These are phyloP conservation scores for Prinsepia uniflora DNA, from an alignment of 306 rosid species.

Conservation along the genomic window DNA sequence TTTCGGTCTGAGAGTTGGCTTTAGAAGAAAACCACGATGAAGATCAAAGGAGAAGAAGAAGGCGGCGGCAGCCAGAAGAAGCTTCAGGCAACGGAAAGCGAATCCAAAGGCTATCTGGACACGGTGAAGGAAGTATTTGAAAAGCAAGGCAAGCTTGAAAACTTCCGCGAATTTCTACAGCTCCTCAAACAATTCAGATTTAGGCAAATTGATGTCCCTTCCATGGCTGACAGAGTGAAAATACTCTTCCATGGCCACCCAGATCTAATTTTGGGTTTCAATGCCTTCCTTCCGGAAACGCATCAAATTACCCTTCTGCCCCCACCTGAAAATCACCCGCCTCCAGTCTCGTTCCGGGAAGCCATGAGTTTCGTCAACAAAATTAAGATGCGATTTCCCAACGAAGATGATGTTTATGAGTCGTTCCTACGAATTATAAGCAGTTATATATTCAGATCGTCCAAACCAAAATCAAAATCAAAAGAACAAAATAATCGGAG, in stretches of 20 bases:
- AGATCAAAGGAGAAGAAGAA: neutral
- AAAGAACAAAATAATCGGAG: constrained; percentile 20
- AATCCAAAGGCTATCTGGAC: neutral
- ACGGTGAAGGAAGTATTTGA: neutral
- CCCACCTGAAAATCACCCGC: neutral
- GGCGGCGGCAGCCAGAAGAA: neutral
- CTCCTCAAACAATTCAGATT: neutral
- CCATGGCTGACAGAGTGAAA: neutral
- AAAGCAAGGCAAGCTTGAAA: neutral
- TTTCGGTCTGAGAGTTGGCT: neutral
- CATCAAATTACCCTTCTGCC: neutral
- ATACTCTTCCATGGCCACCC: neutral
- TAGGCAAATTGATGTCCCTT: neutral
- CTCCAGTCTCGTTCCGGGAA: constrained; percentile 39
- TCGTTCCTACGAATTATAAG: constrained; percentile 75
- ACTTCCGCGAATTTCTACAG: neutral
- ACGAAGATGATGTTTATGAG: constrained; percentile 69
- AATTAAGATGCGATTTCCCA: constrained; percentile 76
- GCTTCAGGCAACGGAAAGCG: neutral
- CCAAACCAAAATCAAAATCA: constrained; percentile 82
- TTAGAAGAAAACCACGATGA: neutral
- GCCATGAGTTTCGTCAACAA: constrained; percentile 83
- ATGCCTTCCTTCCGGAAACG: neutral
- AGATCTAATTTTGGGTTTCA: neutral
- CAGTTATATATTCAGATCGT: constrained; percentile 27